Conservation (phyloP, 148 eudicot genomes). For the Cornus controversa region DNA sequence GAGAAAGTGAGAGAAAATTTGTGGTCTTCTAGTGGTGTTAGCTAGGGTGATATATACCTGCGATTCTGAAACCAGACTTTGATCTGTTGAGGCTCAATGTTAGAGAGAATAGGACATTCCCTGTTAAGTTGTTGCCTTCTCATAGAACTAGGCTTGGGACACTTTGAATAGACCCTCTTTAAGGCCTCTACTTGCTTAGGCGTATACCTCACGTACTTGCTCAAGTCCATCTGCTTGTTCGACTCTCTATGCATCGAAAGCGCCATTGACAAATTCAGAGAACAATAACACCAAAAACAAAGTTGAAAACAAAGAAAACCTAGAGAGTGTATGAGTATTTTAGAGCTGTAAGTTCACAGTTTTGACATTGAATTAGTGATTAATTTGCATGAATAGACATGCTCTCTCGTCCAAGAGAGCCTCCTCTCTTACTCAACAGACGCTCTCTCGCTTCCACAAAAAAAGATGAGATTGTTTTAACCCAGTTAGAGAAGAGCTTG, state of each 20-base stretch:
- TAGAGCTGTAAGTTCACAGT: no score
- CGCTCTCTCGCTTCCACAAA: neutral
- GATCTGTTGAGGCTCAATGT: constrained; percentile 53
- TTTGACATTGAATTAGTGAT: no score
- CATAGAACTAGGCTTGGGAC: constrained; percentile 45
- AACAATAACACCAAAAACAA: neutral
- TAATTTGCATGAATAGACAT: constrained; percentile 13
- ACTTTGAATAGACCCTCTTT: constrained; percentile 46
- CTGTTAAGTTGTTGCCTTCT: constrained; percentile 46
- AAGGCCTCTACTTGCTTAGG: constrained; percentile 54
- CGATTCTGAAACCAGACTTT: constrained; percentile 59
- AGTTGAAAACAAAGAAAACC: neutral
- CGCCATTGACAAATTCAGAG: constrained; percentile 20
- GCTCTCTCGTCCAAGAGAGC: constrained; percentile 52
- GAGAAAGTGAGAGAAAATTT: no score
- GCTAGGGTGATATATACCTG: no score
- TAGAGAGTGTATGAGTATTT: neutral
- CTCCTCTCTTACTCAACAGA: constrained; percentile 43
- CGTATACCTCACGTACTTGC: constrained; percentile 51
- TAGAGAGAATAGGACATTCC: constrained; percentile 49
- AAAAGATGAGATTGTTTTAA: neutral
- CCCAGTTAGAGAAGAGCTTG: neutral
- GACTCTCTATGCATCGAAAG: constrained; percentile 34
- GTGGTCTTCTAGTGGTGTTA: no score
- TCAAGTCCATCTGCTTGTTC: constrained; percentile 28